Base-by-base conservation (phyloP, 495 filamentous ascomycete genomes). In the Lasiosphaeria hispida region DNA sequence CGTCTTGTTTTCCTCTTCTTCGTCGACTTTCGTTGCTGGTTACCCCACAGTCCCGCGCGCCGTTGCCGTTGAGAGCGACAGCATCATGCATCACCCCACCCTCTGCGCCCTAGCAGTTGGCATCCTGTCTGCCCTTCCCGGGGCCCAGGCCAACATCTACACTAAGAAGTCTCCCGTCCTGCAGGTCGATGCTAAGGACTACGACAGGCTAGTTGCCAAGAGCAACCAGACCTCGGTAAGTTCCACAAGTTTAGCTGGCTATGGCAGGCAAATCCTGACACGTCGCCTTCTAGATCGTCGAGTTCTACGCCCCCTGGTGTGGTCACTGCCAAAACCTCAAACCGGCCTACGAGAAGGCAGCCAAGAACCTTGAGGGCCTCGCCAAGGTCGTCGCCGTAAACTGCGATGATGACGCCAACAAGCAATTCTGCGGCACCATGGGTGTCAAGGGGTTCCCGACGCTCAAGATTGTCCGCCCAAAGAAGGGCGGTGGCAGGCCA, bases 391-490 rank as follows among this genome's bases (percentile, higher is more conserved):
- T 89, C 10, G 94, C 94, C 35, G 80, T 99, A 62, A 90, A 99
- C 71, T 99, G 94, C 74, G 94, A 97, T 62, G 92, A 96, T 23
- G 95, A 97, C 40, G 77, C 79, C 51, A 99, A 99, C 79, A 97
- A 97, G 73, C 77, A 80, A 3, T 82, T 97, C 64, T 99, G 94
- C 72, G 85, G 89, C 39, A 72, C 77, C 50, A 90, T 97, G 85
- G 94, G 93, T 45, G 86, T 99, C 18, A 82, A 96, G 75, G 94
- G 94, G 41, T 99, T 97, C 78, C 94, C 94, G 2, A 97, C 94
- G 1, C 78, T 99, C 53, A 99, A 99, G 80, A 93, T 96, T 56
- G 83, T 97, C 61, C 85, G 84, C 40, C 95, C 94, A 0, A 84
- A 84, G 49, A 93, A 92, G 72, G 75, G 83, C 14, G 72, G 72